A percentile compares a stretch with the other conserved stretches of the same genome.
Evolutionary conservation across 2,329 filamentous ascomycete genomes (phyloP).

Genomic region (Diaporthe sp.): DNA sequence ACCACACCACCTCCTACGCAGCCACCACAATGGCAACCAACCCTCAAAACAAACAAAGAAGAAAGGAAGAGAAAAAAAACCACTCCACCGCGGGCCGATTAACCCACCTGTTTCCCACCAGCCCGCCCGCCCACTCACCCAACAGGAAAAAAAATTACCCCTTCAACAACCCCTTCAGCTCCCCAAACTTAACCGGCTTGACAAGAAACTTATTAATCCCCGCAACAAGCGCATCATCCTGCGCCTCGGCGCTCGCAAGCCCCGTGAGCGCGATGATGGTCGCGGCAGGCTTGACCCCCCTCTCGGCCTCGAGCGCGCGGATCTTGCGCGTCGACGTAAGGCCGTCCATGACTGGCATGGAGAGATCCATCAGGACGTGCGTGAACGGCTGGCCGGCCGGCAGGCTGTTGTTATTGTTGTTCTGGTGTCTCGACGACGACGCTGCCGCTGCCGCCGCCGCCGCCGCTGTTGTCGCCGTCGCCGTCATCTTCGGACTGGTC

Average conservation of each 20-base stretch:
- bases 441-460: too few species aligned
- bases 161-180: conserved; percentile 51
- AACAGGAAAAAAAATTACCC: background rate
- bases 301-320: conserved; percentile 56
- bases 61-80: too few species aligned
- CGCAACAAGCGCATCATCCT: conserved; percentile 58
- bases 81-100: too few species aligned
- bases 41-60: too few species aligned
- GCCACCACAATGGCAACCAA: too few species aligned
- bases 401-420: background rate
- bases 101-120: too few species aligned
- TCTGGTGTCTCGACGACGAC: too few species aligned
- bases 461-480: background rate
- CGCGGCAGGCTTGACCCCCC: conserved; percentile 48
- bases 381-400: conserved; percentile 41
- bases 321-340: conserved; percentile 60
- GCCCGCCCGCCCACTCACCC: background rate
- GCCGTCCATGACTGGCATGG: conserved; percentile 66
- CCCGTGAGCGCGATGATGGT: conserved; percentile 65
- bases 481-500: background rate
- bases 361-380: conserved; percentile 59
- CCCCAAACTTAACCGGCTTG: conserved; percentile 58
- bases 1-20: too few species aligned
- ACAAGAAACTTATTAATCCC: conserved; percentile 63
- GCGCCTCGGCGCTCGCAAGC: conserved; percentile 58